Evolutionary conservation across 805 yeast species (phyloP).

Genomic region (Yamadazyma akitaensis): DNA sequence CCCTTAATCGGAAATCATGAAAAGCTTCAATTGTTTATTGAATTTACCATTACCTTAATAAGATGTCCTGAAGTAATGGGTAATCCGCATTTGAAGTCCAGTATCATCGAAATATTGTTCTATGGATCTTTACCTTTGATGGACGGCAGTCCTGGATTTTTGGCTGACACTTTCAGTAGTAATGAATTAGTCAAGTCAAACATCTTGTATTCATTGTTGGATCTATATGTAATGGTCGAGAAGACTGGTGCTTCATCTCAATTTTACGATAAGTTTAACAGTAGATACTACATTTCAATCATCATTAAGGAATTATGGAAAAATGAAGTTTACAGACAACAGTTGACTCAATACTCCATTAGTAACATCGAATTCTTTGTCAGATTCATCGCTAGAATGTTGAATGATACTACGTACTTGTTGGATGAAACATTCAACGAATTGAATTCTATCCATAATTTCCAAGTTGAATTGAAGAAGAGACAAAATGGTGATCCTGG

Average conservation of each 20-base stretch:
- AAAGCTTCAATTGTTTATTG: slow-evolving; percentile 57
- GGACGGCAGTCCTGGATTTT: slow-evolving; percentile 67
- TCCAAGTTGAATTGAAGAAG: slow-evolving; percentile 60
- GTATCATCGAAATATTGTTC: slow-evolving; percentile 75
- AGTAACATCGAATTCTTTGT: slow-evolving; percentile 80
- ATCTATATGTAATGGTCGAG: slow-evolving; percentile 91
- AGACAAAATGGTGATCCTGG: slow-evolving; percentile 37
- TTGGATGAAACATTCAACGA: slow-evolving; percentile 87
- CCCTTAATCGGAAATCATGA: slow-evolving; percentile 53
- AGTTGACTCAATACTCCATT: slow-evolving; percentile 64
- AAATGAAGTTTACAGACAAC: slow-evolving; percentile 61
- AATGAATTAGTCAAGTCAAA: slow-evolving; percentile 62
- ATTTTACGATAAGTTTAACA: slow-evolving; percentile 92
- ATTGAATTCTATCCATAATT: slow-evolving; percentile 69
- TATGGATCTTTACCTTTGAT: slow-evolving; percentile 62
- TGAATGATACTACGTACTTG: slow-evolving; percentile 89
- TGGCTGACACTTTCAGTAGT: slow-evolving; percentile 61
- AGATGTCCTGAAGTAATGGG: slow-evolving; percentile 83
- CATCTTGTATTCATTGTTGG: slow-evolving; percentile 77
- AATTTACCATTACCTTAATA: slow-evolving; percentile 68
- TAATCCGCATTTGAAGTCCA: slow-evolving; percentile 90
- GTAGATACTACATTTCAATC: slow-evolving; percentile 80
- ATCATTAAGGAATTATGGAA: slow-evolving; percentile 84
- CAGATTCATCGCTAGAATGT: slow-evolving; percentile 88
- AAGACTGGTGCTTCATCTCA: slow-evolving; percentile 94